Evolutionary conservation across 495 filamentous ascomycete genomes (phyloP).

Genomic region (Choiromyces venosus): DNA sequence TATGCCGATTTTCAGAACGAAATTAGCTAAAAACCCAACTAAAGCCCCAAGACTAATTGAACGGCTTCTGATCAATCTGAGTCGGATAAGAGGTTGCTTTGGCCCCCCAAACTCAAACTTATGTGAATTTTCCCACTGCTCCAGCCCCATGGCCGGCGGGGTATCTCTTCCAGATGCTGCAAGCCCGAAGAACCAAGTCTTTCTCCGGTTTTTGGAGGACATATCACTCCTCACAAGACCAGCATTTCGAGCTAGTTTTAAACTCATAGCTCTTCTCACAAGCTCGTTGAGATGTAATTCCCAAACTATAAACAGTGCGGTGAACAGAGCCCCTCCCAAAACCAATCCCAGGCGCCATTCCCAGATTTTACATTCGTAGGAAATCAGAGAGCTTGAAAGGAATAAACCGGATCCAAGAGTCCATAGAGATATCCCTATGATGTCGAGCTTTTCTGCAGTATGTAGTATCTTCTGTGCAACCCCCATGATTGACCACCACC

Average conservation of each 20-base stretch:
- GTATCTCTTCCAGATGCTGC: not conserved
- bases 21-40: conserved; percentile 18
- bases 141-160: not conserved
- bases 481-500: not conserved
- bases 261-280: not conserved
- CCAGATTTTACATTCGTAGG: conserved; percentile 22
- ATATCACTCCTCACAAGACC: not conserved
- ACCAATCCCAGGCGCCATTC: conserved; percentile 13
- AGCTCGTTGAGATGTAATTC: conserved; percentile 26
- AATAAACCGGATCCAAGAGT: conserved; percentile 12
- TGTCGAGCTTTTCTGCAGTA: not conserved
- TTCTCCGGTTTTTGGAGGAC: not conserved
- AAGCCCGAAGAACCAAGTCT: not conserved
- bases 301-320: conserved; percentile 14
- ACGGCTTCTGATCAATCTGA: conserved; percentile 15
- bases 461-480: not conserved
- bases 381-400: conserved; percentile 10
- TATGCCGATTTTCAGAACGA: conserved; percentile 11
- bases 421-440: conserved; percentile 21
- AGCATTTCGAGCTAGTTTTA: not conserved
- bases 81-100: conserved; percentile 20
- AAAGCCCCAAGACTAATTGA: conserved; percentile 16
- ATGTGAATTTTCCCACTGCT: not conserved
- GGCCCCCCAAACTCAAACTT: too few relatives aligned
- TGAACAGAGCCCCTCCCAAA: conserved; percentile 5